Conservation (phyloP, 2,329 filamentous ascomycete genomes). For the Pochonia chlamydosporia region DNA sequence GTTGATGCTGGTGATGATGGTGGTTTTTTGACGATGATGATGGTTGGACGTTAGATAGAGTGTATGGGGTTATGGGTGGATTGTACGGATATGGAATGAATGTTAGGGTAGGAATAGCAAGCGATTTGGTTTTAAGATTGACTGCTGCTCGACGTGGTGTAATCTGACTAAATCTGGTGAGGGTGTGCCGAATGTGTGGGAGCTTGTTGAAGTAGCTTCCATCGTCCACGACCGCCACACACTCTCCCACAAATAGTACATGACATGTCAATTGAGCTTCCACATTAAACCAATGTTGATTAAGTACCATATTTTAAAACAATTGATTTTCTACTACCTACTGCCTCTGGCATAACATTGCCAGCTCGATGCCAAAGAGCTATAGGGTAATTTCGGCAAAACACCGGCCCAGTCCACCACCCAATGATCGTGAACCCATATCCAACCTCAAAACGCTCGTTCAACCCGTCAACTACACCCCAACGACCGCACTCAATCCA, state of each 20-base stretch:
- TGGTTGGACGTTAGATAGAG: conserved; percentile 13
- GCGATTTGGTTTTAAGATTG: conserved; percentile 1
- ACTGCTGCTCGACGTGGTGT: not conserved
- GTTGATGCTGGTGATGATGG: not conserved
- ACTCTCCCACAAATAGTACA: too few species aligned
- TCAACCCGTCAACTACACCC: conserved; percentile 10
- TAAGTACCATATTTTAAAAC: too few species aligned
- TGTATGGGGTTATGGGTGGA: not conserved
- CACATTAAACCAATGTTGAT: too few species aligned
- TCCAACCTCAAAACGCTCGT: conserved; percentile 9
- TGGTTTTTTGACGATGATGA: not conserved
- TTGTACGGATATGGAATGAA: not conserved
- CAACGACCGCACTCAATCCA: conserved; percentile 8
- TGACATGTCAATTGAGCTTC: too few species aligned
- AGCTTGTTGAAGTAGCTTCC: too few species aligned
- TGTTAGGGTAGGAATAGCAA: conserved; percentile 3
- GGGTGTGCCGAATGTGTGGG: too few species aligned
- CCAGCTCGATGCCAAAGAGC: too few species aligned
- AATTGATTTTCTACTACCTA: not conserved
- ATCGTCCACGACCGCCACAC: too few species aligned
- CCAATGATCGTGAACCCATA: conserved; percentile 9
- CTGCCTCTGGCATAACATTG: too few species aligned
- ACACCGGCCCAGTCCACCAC: conserved; percentile 7
- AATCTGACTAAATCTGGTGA: too few species aligned
- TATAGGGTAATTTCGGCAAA: conserved; percentile 9